A percentile compares a stretch with the other conserved stretches of the same genome.
Evolutionary conservation across 352 stramenopile genomes (phyloP).

Genomic region (Phytophthora colocasiae): DNA sequence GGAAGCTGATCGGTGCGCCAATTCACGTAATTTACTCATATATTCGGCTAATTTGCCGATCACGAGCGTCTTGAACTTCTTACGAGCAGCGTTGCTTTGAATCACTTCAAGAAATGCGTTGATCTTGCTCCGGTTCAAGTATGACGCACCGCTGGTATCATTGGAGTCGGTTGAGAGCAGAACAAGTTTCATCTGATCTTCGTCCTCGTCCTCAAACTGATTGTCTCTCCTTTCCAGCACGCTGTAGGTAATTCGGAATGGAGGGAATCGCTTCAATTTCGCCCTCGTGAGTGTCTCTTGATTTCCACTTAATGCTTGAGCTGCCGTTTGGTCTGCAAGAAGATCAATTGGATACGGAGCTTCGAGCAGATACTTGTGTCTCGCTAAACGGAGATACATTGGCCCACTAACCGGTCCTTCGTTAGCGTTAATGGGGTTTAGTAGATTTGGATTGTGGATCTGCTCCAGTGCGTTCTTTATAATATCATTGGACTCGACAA

Average conservation of each 20-base stretch:
- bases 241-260: slow-evolving; percentile 38
- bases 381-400: slow-evolving; percentile 49
- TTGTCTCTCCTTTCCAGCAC: slow-evolving; percentile 27
- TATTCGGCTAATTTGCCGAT: slow-evolving; percentile 57
- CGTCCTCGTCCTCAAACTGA: slow-evolving; percentile 18
- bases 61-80: slow-evolving; percentile 55
- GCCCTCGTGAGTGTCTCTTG: slow-evolving; percentile 1
- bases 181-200: slow-evolving; percentile 22
- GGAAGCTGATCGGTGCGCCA: slow-evolving; percentile 40
- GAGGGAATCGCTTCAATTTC: slow-evolving; percentile 40
- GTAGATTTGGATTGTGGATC: slow-evolving; percentile 25
- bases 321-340: slow-evolving; percentile 48
- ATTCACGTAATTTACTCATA: slow-evolving; percentile 49
- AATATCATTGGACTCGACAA: slow-evolving; percentile 61
- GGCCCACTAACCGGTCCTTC: slow-evolving; percentile 12
- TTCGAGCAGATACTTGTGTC: slow-evolving; percentile 55
- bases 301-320: slow-evolving; percentile 44
- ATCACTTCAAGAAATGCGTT: slow-evolving; percentile 65
- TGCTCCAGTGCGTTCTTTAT: slow-evolving; percentile 56
- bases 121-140: slow-evolving; percentile 71
- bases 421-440: slow-evolving; percentile 1
- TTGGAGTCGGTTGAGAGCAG: slow-evolving; percentile 40
- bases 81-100: slow-evolving; percentile 48
- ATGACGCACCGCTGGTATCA: slow-evolving; percentile 51
- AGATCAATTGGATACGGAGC: slow-evolving; percentile 57